These are phyloP conservation scores for Apiospora koreana DNA, from an alignment of 2,329 filamentous ascomycete species.

Conservation along the genomic window DNA sequence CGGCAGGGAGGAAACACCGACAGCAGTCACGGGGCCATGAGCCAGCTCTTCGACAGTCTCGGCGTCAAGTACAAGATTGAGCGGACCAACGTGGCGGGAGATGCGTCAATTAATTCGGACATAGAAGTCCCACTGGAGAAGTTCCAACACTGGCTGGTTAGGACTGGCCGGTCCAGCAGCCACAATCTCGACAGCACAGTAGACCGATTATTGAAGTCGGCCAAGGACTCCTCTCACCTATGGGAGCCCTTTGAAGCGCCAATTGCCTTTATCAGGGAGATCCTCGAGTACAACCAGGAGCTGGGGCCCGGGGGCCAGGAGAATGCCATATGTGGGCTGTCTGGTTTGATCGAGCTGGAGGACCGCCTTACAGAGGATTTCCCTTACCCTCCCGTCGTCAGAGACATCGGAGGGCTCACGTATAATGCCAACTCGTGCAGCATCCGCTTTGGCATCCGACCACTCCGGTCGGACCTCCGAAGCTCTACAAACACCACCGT, in stretches of 20 bases:
- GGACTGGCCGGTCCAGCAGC: neutral
- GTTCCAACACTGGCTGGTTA: neutral
- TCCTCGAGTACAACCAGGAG: slow-evolving; percentile 17
- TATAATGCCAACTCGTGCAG: slow-evolving; percentile 17
- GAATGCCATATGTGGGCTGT: slow-evolving; percentile 11
- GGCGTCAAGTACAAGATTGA: slow-evolving; percentile 1
- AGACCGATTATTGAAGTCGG: neutral
- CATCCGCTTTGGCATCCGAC: slow-evolving; percentile 19
- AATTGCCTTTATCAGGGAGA: slow-evolving; percentile 18
- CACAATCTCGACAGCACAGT: neutral
- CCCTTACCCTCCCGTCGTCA: slow-evolving; percentile 18
- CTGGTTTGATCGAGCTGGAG: slow-evolving; percentile 15
- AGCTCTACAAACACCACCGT: slow-evolving; percentile 13
- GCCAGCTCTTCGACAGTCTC: slow-evolving; percentile 5
- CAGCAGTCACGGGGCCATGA: neutral
- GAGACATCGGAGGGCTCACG: slow-evolving; percentile 14
- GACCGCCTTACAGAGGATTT: slow-evolving; percentile 18
- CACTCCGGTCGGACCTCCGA: slow-evolving; percentile 15
- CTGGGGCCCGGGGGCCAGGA: neutral
- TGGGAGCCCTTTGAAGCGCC: slow-evolving; percentile 17
- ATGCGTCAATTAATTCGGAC: neutral
- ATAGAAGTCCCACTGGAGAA: neutral
- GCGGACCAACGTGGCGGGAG: neutral
- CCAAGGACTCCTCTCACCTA: neutral
- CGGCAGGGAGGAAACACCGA: neutral